phyloP scores from a whole-genome alignment of 2,329 filamentous ascomycete genomes.

The Fusarium tanahbumbuense region DNA sequence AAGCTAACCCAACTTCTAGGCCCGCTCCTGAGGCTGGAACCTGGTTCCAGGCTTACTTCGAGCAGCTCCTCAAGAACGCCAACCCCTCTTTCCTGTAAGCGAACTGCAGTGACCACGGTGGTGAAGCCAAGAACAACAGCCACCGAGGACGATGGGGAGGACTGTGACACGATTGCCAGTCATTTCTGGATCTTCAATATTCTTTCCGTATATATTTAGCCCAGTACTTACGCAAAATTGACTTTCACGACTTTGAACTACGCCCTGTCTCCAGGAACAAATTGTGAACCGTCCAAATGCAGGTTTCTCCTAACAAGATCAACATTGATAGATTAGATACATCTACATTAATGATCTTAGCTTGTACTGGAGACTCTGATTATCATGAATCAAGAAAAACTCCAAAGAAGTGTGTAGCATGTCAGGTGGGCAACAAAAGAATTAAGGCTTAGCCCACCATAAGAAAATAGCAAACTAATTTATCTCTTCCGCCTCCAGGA shows the following conservation, averaged over 20 bases:
- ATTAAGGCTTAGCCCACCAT: too few relatives aligned
- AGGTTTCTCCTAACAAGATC: background rate
- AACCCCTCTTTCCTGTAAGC: slow-evolving; percentile 60
- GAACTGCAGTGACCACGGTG: too few relatives aligned
- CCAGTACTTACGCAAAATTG: background rate
- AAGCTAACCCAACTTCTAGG: slow-evolving; percentile 50
- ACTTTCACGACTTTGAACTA: background rate
- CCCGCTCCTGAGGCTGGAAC: slow-evolving; percentile 76
- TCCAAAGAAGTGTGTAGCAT: background rate
- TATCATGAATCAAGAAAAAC: background rate
- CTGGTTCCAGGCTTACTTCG: slow-evolving; percentile 74
- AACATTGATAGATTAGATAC: too few relatives aligned
- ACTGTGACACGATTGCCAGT: background rate
- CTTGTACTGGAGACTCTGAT: background rate
- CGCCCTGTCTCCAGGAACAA: background rate
- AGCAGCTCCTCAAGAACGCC: slow-evolving; percentile 66
- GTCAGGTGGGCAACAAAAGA: too few relatives aligned
- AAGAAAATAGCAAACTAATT: too few relatives aligned
- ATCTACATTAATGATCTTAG: too few relatives aligned
- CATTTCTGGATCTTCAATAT: background rate
- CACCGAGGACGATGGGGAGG: background rate
- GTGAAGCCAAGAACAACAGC: background rate
- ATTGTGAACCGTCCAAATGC: background rate
- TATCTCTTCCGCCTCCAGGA: too few relatives aligned
- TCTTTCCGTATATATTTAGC: slow-evolving; percentile 3